Percentiles rank a stretch among this genome's conserved stretches.
Evolutionary conservation across 768 basidiomycete genomes (phyloP).

Genomic region (Tremella yokohamensis): DNA sequence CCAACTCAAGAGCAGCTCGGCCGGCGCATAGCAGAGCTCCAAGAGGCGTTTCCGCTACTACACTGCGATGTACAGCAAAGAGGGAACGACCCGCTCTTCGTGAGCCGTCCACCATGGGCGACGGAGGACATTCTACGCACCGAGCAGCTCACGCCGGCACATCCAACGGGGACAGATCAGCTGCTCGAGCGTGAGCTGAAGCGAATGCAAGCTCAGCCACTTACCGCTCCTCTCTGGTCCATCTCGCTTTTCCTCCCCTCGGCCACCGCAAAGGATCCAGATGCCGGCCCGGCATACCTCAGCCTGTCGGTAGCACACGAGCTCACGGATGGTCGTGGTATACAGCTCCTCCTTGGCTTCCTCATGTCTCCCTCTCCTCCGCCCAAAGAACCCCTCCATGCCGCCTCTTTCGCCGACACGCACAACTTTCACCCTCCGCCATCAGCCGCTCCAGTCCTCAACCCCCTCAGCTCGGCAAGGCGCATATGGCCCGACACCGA

Average conservation of each 20-base stretch:
- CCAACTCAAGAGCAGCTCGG: not conserved
- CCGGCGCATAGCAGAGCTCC: conserved; percentile 12
- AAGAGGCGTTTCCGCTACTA: conserved; percentile 18
- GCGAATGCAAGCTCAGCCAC: not conserved
- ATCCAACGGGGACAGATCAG: too few relatives aligned
- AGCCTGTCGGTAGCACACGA: conserved; percentile 12
- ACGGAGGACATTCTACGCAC: conserved; percentile 3
- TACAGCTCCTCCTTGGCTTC: conserved; percentile 1
- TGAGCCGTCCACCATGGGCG: not conserved
- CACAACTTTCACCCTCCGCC: conserved; percentile 12
- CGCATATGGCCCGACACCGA: not conserved
- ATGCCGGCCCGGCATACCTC: conserved; percentile 7
- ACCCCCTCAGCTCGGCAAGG: not conserved
- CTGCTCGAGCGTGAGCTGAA: not conserved
- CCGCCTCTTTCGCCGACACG: conserved; percentile 5
- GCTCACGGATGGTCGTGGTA: conserved; percentile 16
- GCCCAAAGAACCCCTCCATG: conserved; percentile 8
- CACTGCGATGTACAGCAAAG: not conserved
- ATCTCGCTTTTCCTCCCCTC: not conserved
- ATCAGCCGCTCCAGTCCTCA: conserved; percentile 4
- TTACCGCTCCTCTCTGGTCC: not conserved
- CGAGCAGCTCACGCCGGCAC: not conserved
- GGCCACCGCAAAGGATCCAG: not conserved
- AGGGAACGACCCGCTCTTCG: conserved; percentile 14
- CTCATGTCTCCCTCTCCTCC: conserved; percentile 9